These are phyloP conservation scores for Centaurea solstitialis DNA, from an alignment of 129 eudicot species.

Conservation along the genomic window DNA sequence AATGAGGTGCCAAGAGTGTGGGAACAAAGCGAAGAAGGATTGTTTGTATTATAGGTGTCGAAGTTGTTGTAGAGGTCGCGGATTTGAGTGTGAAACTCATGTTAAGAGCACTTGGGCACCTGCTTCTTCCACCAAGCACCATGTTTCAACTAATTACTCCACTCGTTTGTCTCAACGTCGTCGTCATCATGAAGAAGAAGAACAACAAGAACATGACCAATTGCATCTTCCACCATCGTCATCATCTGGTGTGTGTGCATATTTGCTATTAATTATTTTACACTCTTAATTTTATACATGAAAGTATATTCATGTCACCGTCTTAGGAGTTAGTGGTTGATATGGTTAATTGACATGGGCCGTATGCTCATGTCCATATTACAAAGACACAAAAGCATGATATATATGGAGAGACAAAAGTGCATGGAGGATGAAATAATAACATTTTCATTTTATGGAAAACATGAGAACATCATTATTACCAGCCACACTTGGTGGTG, in stretches of 20 bases:
- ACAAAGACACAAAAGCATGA: no score
- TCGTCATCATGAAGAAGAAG: slow-evolving; percentile 20
- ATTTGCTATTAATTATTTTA: no score
- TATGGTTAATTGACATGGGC: no score
- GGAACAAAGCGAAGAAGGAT: slow-evolving; percentile 87
- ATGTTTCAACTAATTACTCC: background rate
- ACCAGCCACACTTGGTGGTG: no score
- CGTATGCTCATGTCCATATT: no score
- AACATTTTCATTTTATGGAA: no score
- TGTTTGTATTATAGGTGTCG: slow-evolving; percentile 68
- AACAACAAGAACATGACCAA: slow-evolving; percentile 27
- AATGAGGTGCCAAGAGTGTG: slow-evolving; percentile 83
- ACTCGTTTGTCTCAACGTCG: background rate
- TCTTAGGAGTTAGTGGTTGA: background rate
- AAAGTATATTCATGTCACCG: background rate
- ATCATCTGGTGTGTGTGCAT: slow-evolving; percentile 17
- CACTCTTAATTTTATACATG: no score
- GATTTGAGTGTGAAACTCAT: slow-evolving; percentile 76
- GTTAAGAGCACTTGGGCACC: slow-evolving; percentile 93
- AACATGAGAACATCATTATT: no score
- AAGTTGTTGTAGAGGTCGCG: slow-evolving; percentile 76
- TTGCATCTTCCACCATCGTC: background rate
- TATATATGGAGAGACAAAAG: no score
- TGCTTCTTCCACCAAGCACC: slow-evolving; percentile 43
- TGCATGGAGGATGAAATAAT: no score